phyloP scores from a whole-genome alignment of 169 alveolate species.

The Amoebophrya sp. region DNA sequence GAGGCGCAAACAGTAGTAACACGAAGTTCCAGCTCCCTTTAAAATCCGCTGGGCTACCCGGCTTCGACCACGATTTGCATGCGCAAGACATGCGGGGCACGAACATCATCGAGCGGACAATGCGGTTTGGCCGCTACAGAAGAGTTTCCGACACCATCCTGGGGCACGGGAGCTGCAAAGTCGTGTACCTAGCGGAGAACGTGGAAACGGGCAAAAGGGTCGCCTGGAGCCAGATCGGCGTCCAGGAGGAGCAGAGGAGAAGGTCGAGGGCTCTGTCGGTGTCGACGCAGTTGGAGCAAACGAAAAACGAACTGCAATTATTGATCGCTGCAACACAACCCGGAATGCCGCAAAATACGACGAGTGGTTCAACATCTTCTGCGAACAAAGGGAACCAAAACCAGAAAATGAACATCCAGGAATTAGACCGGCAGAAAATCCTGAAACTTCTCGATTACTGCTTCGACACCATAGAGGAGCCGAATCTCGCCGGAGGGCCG shows the following conservation, averaged over 20 bases:
- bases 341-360: no score
- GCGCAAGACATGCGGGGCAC: no score
- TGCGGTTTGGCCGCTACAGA: neutral
- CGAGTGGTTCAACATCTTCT: no score
- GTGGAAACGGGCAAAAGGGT: neutral
- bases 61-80: no score
- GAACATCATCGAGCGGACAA: neutral
- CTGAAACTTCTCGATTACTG: neutral
- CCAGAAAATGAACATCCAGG: neutral
- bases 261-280: neutral
- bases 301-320: neutral
- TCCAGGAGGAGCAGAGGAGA: neutral
- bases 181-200: neutral
- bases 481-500: no score
- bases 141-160: neutral
- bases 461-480: neutral
- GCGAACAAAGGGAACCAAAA: neutral
- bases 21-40: no score
- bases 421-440: neutral
- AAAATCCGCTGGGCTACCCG: no score
- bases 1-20: no score
- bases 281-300: neutral
- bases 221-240: neutral
- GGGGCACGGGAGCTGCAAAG: slow-evolving; percentile 19
- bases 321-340: neutral